Base-by-base conservation (phyloP, 1,284 basidiomycete species). In the Acaromyces ingoldii region DNA sequence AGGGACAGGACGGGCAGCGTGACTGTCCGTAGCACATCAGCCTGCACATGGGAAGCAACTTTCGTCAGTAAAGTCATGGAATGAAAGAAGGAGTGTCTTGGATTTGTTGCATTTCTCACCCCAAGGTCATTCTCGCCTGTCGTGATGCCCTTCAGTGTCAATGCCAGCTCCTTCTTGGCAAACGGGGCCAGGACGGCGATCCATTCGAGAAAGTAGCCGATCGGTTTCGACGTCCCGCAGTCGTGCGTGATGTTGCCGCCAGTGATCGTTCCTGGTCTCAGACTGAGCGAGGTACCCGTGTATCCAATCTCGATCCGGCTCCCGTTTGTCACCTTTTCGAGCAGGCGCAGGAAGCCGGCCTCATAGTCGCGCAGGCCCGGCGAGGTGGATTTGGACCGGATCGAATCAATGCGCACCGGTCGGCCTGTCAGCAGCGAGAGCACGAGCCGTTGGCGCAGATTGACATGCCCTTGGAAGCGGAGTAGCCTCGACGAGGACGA, bases 311-410 rank as follows among this genome's bases (percentile, higher is more conserved):
- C 95, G 58, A 98, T 89, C 24, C 89, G 79, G 6, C 89, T 90
- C 1, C 95, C 95, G 80, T 98, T 97, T 3, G 92, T 95, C 1
- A 89, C 79, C 72, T 91, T 91, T 76, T 98, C 93, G 24, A 98
- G 70, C 11, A 98, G 78, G 21, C 95, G 80, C 38, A 99, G 76
- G 28, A 97, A 82, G 68, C 88, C 93, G 49, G 95, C 85, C 79
- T 98, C 95, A 76, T 87, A 95, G 74, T 97, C 92, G 81, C 86
- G 80, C 25, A 99, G 79, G 76, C 95, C 95, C 31, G 95, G 93
- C 73, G 95, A 87, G 65, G 91, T 88, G 77, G 95, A 89, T 47
- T 92, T 85, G 0, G 89, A 81, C 13, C 95, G 84, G 61, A 99
- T 96, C 67, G 83, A 85, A 72, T 93, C 88, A 49, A 98, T 88